Base-by-base conservation (phyloP, 306 rosid genomes). In the Inga leiocalycina region DNA sequence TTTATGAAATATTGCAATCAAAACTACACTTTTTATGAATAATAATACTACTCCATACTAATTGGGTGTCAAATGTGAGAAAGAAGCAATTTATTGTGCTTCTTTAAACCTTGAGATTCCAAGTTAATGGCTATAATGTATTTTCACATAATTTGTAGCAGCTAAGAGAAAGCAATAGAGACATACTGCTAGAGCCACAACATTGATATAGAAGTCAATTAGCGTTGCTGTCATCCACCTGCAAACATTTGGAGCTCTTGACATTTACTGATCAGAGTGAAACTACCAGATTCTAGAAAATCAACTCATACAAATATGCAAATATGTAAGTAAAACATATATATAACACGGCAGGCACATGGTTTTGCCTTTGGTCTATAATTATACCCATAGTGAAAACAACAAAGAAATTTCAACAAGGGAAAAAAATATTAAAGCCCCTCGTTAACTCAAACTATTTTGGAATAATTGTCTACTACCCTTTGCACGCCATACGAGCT, bases 211-310 rank as follows among this genome's bases (percentile, higher is more conserved):
- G 89, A 95, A 95, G 89, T 93, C 98, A 67, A 95, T 35, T 10
- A 93, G 89, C 41, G 97, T 92, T 75, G 98, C 93, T 30, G 30
- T 6, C 97, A 89, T 77, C 98, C 95, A 93, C 86, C 98, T 95
- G 91, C 81, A 88, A 88, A 80, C 20, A 74, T 52, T 83, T 46
- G 85, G 43, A 88, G 81, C 56, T 78, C 43, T 43, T 81, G 48
- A 68, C 49, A 68, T 81, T 69, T 81, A 46, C 72, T 30, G 12
- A 67, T 76, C 83, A 64, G 84, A 76, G 79, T 2, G 74, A 73
- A 52, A 57, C 65, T 78, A 51, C 79, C 66, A 85, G 74, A 45
- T 59, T 10, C 54, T 56, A 77, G 77, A 83, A 68, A 54, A 69
- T 46, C 54, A 73, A 35, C 46, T 79, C 46, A 43, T 51, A 57